These are phyloP conservation scores for Martiniozyma abietophila DNA, from an alignment of 805 yeast genomes.

Conservation along the genomic window DNA sequence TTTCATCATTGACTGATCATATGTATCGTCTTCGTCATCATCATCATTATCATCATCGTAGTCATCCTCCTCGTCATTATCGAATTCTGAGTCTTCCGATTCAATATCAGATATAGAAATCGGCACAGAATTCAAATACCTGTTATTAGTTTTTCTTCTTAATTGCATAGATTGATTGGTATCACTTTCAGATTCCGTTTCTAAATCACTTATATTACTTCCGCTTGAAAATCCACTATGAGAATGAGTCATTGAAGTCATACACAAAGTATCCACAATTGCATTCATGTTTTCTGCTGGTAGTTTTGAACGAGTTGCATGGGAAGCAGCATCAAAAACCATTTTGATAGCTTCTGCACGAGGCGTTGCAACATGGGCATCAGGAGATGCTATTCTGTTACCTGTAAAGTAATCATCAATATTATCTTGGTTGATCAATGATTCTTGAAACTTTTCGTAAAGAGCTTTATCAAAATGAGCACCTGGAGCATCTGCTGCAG, in stretches of 20 bases:
- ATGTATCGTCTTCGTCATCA: constrained; percentile 12
- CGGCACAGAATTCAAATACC: not conserved
- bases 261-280: constrained; percentile 8
- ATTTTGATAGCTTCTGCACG: constrained; percentile 30
- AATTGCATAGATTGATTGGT: constrained; percentile 9
- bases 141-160: not conserved
- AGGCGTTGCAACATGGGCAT: constrained; percentile 21
- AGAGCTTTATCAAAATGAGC: constrained; percentile 21
- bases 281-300: constrained; percentile 5
- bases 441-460: constrained; percentile 21
- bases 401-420: constrained; percentile 17
- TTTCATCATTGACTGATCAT: constrained; percentile 8
- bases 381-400: constrained; percentile 8
- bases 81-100: constrained; percentile 15
- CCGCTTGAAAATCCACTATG: constrained; percentile 5
- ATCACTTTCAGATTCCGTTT: constrained; percentile 18
- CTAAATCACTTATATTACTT: constrained; percentile 12
- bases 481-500: constrained; percentile 25
- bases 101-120: constrained; percentile 7
- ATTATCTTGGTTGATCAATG: constrained; percentile 16
- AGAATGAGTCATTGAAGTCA: constrained; percentile 10
- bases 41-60: constrained; percentile 17
- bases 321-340: constrained; percentile 29
- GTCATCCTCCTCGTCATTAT: constrained; percentile 15
- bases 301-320: constrained; percentile 18